Percentiles rank a stretch among this genome's conserved stretches.
These are phyloP conservation scores for Capillidium heterosporum DNA, from an alignment of 371 early-diverging fungal genomes.

Conservation along the genomic window DNA sequence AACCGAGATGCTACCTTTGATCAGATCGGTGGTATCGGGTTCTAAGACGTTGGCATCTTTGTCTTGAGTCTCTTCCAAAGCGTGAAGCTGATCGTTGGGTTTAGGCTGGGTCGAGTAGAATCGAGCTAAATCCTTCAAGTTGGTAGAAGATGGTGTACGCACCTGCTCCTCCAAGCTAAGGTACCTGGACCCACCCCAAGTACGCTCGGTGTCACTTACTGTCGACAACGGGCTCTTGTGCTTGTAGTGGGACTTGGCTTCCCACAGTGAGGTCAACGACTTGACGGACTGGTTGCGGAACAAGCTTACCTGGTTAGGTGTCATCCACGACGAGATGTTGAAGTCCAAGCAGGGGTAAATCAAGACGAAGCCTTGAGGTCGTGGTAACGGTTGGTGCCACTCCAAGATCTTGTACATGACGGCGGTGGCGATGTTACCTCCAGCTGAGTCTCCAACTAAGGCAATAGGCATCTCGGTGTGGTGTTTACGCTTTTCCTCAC, in stretches of 20 bases:
- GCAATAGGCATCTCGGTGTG: slow-evolving; percentile 33
- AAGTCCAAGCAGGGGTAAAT: slow-evolving; percentile 81
- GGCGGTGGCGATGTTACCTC: slow-evolving; percentile 55
- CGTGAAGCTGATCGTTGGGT: background rate
- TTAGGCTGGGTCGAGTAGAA: background rate
- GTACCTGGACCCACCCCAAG: slow-evolving; percentile 8
- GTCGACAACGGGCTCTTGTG: slow-evolving; percentile 32
- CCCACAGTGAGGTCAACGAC: slow-evolving; percentile 20
- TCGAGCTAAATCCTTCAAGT: background rate
- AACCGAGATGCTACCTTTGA: background rate
- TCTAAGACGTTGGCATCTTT: background rate
- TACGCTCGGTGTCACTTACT: slow-evolving; percentile 25
- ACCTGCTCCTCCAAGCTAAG: slow-evolving; percentile 10
- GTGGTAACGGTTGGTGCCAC: slow-evolving; percentile 21
- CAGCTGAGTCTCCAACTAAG: slow-evolving; percentile 89
- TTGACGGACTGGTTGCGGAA: slow-evolving; percentile 38
- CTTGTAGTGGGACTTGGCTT: slow-evolving; percentile 31
- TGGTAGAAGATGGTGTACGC: background rate
- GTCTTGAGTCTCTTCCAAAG: background rate
- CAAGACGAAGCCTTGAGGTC: slow-evolving; percentile 56
- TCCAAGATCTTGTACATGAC: slow-evolving; percentile 49
- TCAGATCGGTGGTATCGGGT: background rate
- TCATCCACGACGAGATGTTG: slow-evolving; percentile 82
- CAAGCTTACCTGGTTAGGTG: slow-evolving; percentile 36
- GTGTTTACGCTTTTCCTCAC: slow-evolving; percentile 15